These are phyloP conservation scores for Trypanosoma boissoni DNA, from an alignment of 208 protist genomes.

Conservation along the genomic window DNA sequence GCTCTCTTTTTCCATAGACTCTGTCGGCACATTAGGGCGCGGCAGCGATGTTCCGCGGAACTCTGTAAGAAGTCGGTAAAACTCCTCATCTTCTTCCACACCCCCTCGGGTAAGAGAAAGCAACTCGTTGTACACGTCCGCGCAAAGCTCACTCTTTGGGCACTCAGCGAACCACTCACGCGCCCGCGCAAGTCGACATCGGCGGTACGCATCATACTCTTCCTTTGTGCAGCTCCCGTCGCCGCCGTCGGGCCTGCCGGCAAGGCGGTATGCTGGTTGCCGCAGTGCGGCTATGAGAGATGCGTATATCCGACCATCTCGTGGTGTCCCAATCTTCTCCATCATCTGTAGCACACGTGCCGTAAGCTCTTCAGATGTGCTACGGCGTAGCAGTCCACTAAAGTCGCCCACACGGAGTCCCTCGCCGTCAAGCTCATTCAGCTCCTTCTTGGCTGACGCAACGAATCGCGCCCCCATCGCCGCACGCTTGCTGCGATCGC, in stretches of 20 bases:
- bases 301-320: constrained; percentile 45
- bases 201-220: constrained; percentile 50
- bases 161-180: constrained; percentile 58
- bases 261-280: constrained; percentile 53
- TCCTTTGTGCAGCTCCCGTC: constrained; percentile 15
- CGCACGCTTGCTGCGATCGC: constrained; percentile 30
- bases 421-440: neutral
- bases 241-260: neutral
- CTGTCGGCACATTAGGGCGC: neutral
- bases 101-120: constrained; percentile 64
- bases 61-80: constrained; percentile 44
- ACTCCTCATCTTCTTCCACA: constrained; percentile 32
- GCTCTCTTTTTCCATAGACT: neutral
- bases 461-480: constrained; percentile 39
- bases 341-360: constrained; percentile 60
- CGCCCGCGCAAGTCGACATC: constrained; percentile 38
- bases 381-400: constrained; percentile 54
- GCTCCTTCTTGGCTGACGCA: constrained; percentile 28
- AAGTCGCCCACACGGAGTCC: constrained; percentile 76
- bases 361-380: constrained; percentile 34
- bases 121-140: constrained; percentile 75
- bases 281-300: constrained; percentile 65
- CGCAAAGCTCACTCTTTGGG: constrained; percentile 32
- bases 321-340: constrained; percentile 43
- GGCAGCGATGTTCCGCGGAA: constrained; percentile 47